Evolutionary conservation across 306 rosid genomes (phyloP), one percentile per base, ranked within the genome.

Genomic region (Gastrolobium villosum): DNA sequence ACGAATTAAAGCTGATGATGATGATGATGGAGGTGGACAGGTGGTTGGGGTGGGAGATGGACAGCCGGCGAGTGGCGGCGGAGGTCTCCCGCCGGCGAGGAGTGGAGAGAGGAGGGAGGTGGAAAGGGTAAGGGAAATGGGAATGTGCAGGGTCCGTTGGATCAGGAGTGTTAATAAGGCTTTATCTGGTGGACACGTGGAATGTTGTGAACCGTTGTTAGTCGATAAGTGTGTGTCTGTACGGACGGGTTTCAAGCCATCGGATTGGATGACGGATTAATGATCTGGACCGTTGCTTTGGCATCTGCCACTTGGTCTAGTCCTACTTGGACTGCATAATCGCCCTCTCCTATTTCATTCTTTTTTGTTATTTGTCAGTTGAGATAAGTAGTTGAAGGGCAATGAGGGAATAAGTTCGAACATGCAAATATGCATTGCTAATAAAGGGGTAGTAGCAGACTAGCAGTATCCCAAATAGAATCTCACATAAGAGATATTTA

Each of bases 151-250:
- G 57, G 80, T 79, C 89, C 87, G 92, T 87, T 75, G 81, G 91
- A 89, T 87, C 79, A 31, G 31, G 36, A 1, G 63, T 2, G 79
- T 91, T 84, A 84, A 86, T 84, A 89, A 84, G 50, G 79, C 15
- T 65, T 35, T 77, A 78, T 79, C 65, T 8, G 3, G 40, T 46
- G 67, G 80, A 81, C 87, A 88, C 91, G 88, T 89, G 94, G 94
- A 36, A 0, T 20, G 32, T 64, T 77, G 26, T 10, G 3, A 13
- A 48, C 87, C 89, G 90, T 88, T 83, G 77, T 79, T 69, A 48
- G 82, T 81, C 81, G 97, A 91, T 89, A 89, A 91, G 90, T 78
- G 78, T 84, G 63, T 31, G 81, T 64, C 72, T 37, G 26, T 66
- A 26, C 69, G 44, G 32, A 49, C 52, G 20, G 2, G 5, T 10